phyloP scores from a whole-genome alignment of 2,329 filamentous ascomycete species.

The Venturia aucupariae region DNA sequence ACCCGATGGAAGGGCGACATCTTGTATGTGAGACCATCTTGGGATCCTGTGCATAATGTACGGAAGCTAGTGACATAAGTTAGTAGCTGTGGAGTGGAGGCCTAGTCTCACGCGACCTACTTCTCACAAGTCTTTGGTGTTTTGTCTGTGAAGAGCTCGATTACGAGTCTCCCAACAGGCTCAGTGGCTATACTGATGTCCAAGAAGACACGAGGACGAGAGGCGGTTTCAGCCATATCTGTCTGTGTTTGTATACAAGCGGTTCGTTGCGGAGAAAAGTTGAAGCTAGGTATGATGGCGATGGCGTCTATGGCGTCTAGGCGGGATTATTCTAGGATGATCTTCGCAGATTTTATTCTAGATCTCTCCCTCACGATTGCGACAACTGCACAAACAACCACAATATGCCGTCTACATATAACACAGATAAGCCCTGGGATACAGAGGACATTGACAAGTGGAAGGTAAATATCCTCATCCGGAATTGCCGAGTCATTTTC shows the following conservation, averaged over 20 bases:
- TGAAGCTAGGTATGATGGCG: not conserved
- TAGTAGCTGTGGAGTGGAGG: not conserved
- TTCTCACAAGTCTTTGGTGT: constrained; percentile 38
- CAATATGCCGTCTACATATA: constrained; percentile 78
- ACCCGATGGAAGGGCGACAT: constrained; percentile 31
- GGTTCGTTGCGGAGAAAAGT: not conserved
- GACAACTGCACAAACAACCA: constrained; percentile 8
- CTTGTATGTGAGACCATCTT: constrained; percentile 30
- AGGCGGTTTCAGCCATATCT: not conserved
- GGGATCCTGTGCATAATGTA: constrained; percentile 33
- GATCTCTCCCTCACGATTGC: not conserved
- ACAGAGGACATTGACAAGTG: constrained; percentile 97
- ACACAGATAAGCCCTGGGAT: constrained; percentile 88
- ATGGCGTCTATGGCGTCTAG: not conserved
- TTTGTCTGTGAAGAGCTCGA: constrained; percentile 39
- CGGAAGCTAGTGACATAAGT: constrained; percentile 29
- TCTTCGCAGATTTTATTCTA: not conserved
- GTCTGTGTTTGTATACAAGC: not conserved
- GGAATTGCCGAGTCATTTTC: not conserved
- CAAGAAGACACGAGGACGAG: constrained; percentile 32
- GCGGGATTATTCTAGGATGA: not conserved
- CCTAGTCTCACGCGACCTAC: constrained; percentile 21
- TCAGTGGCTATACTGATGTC: constrained; percentile 33
- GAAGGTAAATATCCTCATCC: constrained; percentile 47
- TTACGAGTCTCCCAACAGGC: constrained; percentile 33